Evolutionary conservation across 2,329 filamentous ascomycete genomes (phyloP).

Genomic region (Blastomyces silverae): DNA sequence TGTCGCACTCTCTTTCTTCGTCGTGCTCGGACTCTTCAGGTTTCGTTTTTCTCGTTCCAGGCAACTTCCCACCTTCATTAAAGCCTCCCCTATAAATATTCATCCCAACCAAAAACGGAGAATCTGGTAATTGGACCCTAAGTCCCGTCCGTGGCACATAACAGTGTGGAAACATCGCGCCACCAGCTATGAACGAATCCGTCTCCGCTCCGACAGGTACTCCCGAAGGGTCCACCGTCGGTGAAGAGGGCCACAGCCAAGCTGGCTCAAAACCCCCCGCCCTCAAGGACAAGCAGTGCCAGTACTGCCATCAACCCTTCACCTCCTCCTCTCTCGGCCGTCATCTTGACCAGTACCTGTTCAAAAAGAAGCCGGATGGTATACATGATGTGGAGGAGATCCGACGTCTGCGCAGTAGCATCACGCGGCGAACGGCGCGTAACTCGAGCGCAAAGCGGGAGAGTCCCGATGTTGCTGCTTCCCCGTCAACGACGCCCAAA

Average conservation of each 20-base stretch:
- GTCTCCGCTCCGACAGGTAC: conserved; percentile 15
- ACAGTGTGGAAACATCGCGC: conserved; percentile 5
- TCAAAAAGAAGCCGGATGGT: conserved; percentile 88
- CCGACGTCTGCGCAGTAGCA: conserved; percentile 69
- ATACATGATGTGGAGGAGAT: conserved; percentile 89
- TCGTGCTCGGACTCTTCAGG: no score
- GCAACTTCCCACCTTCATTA: background rate
- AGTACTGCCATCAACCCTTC: conserved; percentile 81
- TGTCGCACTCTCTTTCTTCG: background rate
- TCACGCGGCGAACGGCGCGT: conserved; percentile 78
- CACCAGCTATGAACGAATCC: conserved; percentile 14
- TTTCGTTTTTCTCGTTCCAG: no score
- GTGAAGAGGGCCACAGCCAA: conserved; percentile 14
- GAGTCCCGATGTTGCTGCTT: conserved; percentile 53
- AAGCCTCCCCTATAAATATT: background rate
- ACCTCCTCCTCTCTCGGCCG: conserved; percentile 90
- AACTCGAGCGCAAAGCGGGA: conserved; percentile 54
- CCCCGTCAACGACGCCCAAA: conserved; percentile 36
- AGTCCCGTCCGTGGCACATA: background rate
- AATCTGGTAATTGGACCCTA: background rate
- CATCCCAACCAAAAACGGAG: background rate
- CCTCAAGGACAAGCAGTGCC: conserved; percentile 78
- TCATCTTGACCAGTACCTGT: conserved; percentile 90
- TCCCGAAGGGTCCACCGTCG: conserved; percentile 14
- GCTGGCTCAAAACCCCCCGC: conserved; percentile 41